Base-by-base conservation (phyloP, 257 asterid genomes). In the Penstemon eatonii region DNA sequence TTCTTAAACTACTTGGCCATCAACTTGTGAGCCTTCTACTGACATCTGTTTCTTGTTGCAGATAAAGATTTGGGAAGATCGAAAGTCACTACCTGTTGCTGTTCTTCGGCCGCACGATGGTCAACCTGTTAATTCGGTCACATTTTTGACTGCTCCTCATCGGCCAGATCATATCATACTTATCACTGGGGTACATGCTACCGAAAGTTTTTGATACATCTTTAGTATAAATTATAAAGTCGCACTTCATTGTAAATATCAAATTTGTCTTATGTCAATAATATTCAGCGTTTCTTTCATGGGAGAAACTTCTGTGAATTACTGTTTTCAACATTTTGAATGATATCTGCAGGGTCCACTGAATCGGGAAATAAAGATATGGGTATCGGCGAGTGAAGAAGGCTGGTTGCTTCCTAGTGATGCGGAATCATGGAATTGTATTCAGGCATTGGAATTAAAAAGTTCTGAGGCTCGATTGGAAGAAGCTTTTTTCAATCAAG, bases 1-100 rank as follows among this genome's bases (percentile, higher is more conserved):
- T 10, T 25, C 51, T 44, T 13, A 36, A 33, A 44, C 38, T 55
- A 18, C 33, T 25, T 52, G 38, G 8, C 64, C 15, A 25, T 25
- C 33, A 25, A 25, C 33, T 25, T 25, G 13, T 67, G 40, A 63
- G 58, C 58, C 42, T 61, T 61, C 39, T 42, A 3, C 55, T 70
- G 42, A 63, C 63, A 56, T 74, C 33, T 47, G 36, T 9, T 54
- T 66, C 53, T 71, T 43, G 66, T 63, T 76, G 80, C 98, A 95
- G 99, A 85, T 95, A 62, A 95, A 91, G 79, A 84, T 95, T 64
- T 95, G 99, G 99, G 99, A 89, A 64, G 99, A 91, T 73, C 86
- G 96, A 46, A 91, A 91, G 73, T 69, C 84, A 44, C 72, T 18
- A 44, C 99, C 99, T 9, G 86, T 87, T 64, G 99, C 98, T 63